phyloP scores from a whole-genome alignment of 208 protist species.

The Leishmania tropica region DNA sequence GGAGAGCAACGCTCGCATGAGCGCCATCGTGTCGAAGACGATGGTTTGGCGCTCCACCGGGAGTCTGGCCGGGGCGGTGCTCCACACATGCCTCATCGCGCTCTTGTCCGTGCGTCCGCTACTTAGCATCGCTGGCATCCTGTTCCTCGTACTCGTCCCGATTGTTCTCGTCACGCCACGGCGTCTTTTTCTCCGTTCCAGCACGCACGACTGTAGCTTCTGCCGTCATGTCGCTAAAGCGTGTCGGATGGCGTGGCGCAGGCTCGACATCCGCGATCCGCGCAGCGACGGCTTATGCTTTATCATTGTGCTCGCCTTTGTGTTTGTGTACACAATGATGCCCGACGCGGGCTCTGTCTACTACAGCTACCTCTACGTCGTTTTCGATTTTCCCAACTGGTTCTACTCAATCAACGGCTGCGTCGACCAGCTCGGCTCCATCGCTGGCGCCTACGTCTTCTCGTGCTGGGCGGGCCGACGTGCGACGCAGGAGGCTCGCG shows the following conservation, averaged over 20 bases:
- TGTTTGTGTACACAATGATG: conserved; percentile 60
- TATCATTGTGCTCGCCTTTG: conserved; percentile 43
- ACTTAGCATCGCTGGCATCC: conserved; percentile 26
- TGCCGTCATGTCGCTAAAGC: conserved; percentile 17
- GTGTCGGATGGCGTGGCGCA: conserved; percentile 10
- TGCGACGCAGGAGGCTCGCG: conserved; percentile 29
- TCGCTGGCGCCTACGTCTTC: conserved; percentile 46
- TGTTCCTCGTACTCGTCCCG: conserved; percentile 33
- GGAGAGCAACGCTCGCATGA: conserved; percentile 45
- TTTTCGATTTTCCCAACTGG: conserved; percentile 38
- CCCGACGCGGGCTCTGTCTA: conserved; percentile 43
- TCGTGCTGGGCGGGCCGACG: conserved; percentile 43
- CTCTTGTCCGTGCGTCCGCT: conserved; percentile 13
- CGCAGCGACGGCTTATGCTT: conserved; percentile 42
- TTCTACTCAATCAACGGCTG: conserved; percentile 47
- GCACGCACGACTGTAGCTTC: conserved; percentile 21
- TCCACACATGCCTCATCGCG: conserved; percentile 31
- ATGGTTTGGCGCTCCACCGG: conserved; percentile 54
- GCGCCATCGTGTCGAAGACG: conserved; percentile 47
- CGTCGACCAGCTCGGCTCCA: conserved; percentile 39
- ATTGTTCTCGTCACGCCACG: conserved; percentile 29
- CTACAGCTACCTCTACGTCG: conserved; percentile 46
- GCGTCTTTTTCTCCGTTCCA: conserved; percentile 28
- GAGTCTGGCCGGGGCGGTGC: conserved; percentile 30
- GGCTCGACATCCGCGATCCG: conserved; percentile 23